Evolutionary conservation across 169 alveolate genomes (phyloP).

Genomic region (Cryptosporidium meleagridis): DNA sequence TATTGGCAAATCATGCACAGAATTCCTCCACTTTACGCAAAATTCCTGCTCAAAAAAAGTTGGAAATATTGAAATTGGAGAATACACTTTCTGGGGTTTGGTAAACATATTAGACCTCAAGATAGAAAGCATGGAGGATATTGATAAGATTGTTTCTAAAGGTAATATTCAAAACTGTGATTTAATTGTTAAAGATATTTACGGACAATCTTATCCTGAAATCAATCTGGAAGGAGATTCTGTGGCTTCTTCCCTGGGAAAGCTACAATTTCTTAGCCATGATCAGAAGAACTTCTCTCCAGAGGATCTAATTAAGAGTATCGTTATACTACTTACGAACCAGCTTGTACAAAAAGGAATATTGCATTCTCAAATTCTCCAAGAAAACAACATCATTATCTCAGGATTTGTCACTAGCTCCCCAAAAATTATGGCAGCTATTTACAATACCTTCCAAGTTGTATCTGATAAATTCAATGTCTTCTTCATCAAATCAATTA

Average conservation of each 20-base stretch:
- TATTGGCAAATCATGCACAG: conserved; percentile 26
- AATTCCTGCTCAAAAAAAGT: neutral
- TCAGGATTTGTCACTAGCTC: conserved; percentile 44
- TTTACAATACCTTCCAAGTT: conserved; percentile 17
- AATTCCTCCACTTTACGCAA: conserved; percentile 12
- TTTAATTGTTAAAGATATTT: conserved; percentile 49
- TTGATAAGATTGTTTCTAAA: neutral
- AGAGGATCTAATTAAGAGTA: conserved; percentile 46
- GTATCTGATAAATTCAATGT: conserved; percentile 11
- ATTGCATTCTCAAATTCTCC: conserved; percentile 22
- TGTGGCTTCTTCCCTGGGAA: conserved; percentile 64
- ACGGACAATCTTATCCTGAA: conserved; percentile 37
- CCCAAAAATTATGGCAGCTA: conserved; percentile 65
- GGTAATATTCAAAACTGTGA: conserved; percentile 59
- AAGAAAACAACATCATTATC: conserved; percentile 27
- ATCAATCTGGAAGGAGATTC: conserved; percentile 32
- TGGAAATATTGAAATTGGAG: conserved; percentile 54
- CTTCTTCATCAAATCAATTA: conserved; percentile 16
- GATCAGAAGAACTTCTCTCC: neutral
- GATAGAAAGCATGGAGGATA: conserved; percentile 8
- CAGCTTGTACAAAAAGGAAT: conserved; percentile 39
- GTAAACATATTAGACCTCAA: conserved; percentile 1
- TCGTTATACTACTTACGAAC: conserved; percentile 23
- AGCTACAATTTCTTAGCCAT: conserved; percentile 16
- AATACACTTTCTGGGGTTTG: conserved; percentile 39